Evolutionary conservation across 2,329 filamentous ascomycete species (phyloP), one percentile per base, ranked within the genome.

Genomic region (Spiromastix sp.): DNA sequence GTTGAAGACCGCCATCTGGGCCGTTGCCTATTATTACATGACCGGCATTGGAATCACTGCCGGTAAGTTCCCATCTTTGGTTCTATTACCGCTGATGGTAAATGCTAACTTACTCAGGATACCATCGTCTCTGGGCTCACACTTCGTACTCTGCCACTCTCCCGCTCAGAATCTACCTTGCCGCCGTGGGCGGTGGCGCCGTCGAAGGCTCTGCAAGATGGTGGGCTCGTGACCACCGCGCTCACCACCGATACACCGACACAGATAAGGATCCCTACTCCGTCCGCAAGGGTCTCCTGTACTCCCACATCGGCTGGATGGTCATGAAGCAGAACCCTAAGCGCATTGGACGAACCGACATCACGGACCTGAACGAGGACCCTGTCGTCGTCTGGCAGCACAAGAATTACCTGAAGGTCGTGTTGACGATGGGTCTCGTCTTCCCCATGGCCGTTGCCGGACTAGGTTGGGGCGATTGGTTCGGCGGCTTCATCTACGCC

Each of bases 201-300:
- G 82, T 89, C 38, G 76, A 93, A 60, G 85, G 85, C 38, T 91
- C 84, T 30, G 81, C 87, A 56, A 72, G 85, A 60, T 93, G 85
- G 85, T 93, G 85, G 85, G 78, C 83, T 42, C 77, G 82, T 51
- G 84, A 81, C 55, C 85, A 93, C 67, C 79, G 85, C 48, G 81
- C 84, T 52, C 85, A 93, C 61, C 85, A 93, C 71, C 76, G 85
- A 51, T 93, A 91, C 61, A 93, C 85, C 67, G 85, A 93, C 57
- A 93, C 85, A 53, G 82, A 87, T 24, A 91, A 91, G 70, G 85
- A 93, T 49, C 85, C 85, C 32, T 93, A 93, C 70, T 87, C 82
- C 16, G 85, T 93, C 49, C 79, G 83, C 65, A 93, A 93, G 71
- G 85, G 85, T 48, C 72, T 91, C 32, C 64, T 85, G 48, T 89